Base-by-base conservation (phyloP, 345 rosid species). In the Passiflora organensis region DNA sequence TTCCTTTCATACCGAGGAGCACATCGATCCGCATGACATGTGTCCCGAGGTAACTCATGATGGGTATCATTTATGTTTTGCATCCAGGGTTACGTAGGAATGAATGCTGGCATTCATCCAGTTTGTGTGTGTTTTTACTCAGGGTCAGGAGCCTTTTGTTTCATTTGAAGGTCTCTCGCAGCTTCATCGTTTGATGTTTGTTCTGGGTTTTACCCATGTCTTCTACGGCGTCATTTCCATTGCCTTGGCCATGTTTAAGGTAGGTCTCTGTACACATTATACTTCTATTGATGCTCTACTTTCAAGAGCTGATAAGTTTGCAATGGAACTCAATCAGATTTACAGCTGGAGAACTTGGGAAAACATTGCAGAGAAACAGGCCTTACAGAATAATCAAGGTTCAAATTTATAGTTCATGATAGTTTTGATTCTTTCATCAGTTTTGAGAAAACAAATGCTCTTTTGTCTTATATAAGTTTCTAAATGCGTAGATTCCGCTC, bases 311-410 rank as follows among this genome's bases (percentile, higher is more conserved):
- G 36, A 13, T 41, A 2, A n/a, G n/a, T n/a, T n/a, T n/a, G n/a
- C n/a, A n/a, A n/a, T n/a, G n/a, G n/a, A n/a, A n/a, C n/a, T n/a
- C n/a, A n/a, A n/a, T 56, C 72, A 84, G 87, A 81, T 84, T 41
- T 70, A 79, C 65, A 77, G 91, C 78, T 84, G 91, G 91, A 75
- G 79, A 57, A 44, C 10, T 38, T 84, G 91, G 91, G 91, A 84
- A 69, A 67, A 76, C 59, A 74, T 71, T 21, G 91, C 82, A 24
- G 78, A 71, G 58, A 43, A 64, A 0, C 57, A 56, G 66, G 81
- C 87, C 42, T 19, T 34, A 36, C 69, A 60, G 53, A 63, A 48
- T 37, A 18, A 63, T 58, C 61, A 66, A 75, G 83, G 87, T 84
- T 57, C 52, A 52, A 57, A 53, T 12, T 1, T 68, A 56, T 14